Evolutionary conservation across 108 stramenopile genomes (phyloP), one percentile per base, ranked within the genome.

Genomic region (Discostella stelligeroides): DNA sequence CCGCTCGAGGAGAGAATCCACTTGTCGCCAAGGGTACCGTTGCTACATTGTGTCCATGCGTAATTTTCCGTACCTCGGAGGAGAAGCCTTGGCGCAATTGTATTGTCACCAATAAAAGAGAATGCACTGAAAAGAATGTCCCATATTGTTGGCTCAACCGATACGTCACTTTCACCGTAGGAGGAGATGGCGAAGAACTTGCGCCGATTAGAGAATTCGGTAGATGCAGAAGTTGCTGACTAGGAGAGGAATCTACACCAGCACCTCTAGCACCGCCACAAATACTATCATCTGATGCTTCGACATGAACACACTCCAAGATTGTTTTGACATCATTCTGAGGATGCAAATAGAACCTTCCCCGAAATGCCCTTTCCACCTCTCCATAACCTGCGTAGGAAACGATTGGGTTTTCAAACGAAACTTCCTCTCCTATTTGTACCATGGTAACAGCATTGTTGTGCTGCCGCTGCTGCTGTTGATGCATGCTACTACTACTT

Each of bases 221-320:
- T 34, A 14, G 66, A 65, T 41, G 66, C 56, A 3, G 68, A 40
- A 37, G 46, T 65, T 50, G 62, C 67, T 37, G 68, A 62, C 12
- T 34, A 39, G 6, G 23, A 46, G 20, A 28, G 55, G 15, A 17
- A 28, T 42, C 17, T 11, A 23, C 21, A 15, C 54, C 24, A 3
- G 41, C 41, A 18, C 34, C n/a, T n/a, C n/a, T 27, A 27, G 15
- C 28, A 12, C 68, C 30, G n/a, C 47, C 48, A 42, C 64, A 24
- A 25, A 69, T 69, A 24, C 76, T 70, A 38, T 78, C 76, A 20
- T 78, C 76, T 10, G 69, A 70, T 53, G 76, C 63, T 50, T 78
- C 67, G 23, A 78, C 69, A 40, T 66, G 45, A 41, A 77, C 17
- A 40, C 60, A 78, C n/a, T 78, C 69, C n/a, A 70, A 41, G 23